Base-by-base conservation (phyloP, 108 stramenopile species). In the Mayamaea pseudoterrestris region DNA sequence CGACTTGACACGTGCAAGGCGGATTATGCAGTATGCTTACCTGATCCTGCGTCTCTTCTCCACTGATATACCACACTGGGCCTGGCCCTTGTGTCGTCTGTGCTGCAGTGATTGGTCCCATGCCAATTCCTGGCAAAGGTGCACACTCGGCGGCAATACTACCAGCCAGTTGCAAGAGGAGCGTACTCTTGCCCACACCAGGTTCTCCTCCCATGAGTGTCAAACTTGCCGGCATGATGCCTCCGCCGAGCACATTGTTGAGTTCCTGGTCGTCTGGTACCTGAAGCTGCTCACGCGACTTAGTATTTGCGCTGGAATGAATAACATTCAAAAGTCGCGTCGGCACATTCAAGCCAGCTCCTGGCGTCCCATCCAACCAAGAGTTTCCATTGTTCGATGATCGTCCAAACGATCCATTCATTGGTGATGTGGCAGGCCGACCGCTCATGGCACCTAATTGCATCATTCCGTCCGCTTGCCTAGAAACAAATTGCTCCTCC, bases 41-140 rank as follows among this genome's bases (percentile, higher is more conserved):
- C n/a, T n/a, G 95, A n/a, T 71, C 58, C 20, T 81, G 49, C 35
- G 81, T 93, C 56, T 97, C 95, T 55, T 97, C 95, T 26, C 95
- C 95, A 11, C 88, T 85, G 13, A 93, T 66, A 55, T 97, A 97
- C 43, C 92, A 73, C 1, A 93, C 93, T 8, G 83, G 76, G n/a
- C 88, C 91, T 25, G 44, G 9, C 2, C 43, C 29, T 31, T 14
- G 20, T 26, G 35, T 30, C 41, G 44, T 57, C 35, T 22, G 28
- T 20, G 35, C 27, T 14, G 20, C 13, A 18, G 41, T 9, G 11
- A 53, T 18, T 27, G 27, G 22, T 37, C 84, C 84, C 85, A 87
- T 87, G 0, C 85, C 85, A 31, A 82, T 63, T 2, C 71, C 75
- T 6, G 42, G 57, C 17, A 64, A 57, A 16, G 78, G 68, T 16